Evolutionary conservation across 495 filamentous ascomycete species (phyloP), one percentile per base, ranked within the genome.

Genomic region (Pyrenula aspistea): DNA sequence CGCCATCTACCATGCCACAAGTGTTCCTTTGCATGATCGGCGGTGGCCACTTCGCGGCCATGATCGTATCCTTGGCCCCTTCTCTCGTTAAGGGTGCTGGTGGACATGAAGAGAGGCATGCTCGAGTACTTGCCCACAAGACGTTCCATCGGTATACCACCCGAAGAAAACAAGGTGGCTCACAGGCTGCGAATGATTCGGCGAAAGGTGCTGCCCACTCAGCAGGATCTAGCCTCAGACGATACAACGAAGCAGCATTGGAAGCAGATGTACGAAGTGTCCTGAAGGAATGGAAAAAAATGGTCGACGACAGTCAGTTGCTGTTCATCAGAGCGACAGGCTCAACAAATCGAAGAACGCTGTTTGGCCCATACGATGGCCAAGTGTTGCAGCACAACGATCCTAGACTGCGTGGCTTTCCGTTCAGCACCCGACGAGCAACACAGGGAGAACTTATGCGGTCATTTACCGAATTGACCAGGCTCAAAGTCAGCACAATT

Each of bases 21-120:
- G 81, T 95, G 23, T 96, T 98, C 63, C 80, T 97, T 56, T 97
- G 91, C 68, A 98, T 98, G 93, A 94, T 97, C 55, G 93, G 93
- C 8, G 93, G 93, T 60, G 93, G 93, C 1, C 93, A 98, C 63
- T 97, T 98, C 66, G 93, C 93, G 0, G 94, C 87, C 21, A 96
- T 97, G 91, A 74, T 97, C 25, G 85, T 97, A 20, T 89, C 90
- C 2, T 76, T 97, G 2, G 84, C 87, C 0, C 91, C 94, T 0
- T 89, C 87, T 60, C 71, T 83, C 48, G 82, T 81, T 53, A 91
- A 89, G 60, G 81, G 82, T 57, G 72, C 81, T 51, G 73, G 80
- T 24, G 89, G 89, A 1, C 73, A 82, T 1, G 76, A 89, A 60
- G 87, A 91, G 54, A 81, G 87, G 57, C 86, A 93, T 63, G 88